Base-by-base conservation (phyloP, 192 early-diverging fungal genomes). In the Podila verticillata region DNA sequence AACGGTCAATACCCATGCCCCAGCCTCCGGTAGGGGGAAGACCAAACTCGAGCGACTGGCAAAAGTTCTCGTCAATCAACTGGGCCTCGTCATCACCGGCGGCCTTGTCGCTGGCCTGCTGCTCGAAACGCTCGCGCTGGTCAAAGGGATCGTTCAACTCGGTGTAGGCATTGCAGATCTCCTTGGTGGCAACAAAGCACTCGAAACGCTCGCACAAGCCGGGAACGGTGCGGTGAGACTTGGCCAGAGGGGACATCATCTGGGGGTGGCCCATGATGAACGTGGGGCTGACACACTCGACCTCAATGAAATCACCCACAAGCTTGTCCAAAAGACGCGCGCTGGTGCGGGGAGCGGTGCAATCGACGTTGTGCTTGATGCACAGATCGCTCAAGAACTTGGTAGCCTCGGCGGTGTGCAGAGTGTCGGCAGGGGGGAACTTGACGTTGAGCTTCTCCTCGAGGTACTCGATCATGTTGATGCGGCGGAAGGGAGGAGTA, bases 121-220 rank as follows among this genome's bases (percentile, higher is more conserved):
- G 96, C 48, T 91, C 97, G 84, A 99, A 99, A 78, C 97, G 89
- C 83, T 97, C 96, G 67, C 98, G 93, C 87, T 99, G 98, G 74
- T 97, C 98, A 82, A 96, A 97, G 48, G 98, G 98, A 88, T 99
- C 98, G 90, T 99, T 99, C 84, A 99, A 90, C 91, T 99, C 98
- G 8, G 98, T 99, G 92, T 98, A 99, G 28, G 97, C 95, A 73
- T 99, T 99, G 89, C 95, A 96, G 61, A 99, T 90, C 82, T 99
- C 98, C 93, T 98, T 99, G 69, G 75, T 79, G 65, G 96, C 97
- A 7, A 99, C 96, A 15, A 47, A 47, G 44, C 44, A 47, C 44
- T 47, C 44, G 44, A 47, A 47, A 47, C 44, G 44, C 44, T 47
- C 44, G 44, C 44, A 47, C 44, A 47, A 47, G 15, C 44, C 44